Evolutionary conservation across 768 basidiomycete species (phyloP), one percentile per base, ranked within the genome.

Genomic region (Tylopilus felleus): DNA sequence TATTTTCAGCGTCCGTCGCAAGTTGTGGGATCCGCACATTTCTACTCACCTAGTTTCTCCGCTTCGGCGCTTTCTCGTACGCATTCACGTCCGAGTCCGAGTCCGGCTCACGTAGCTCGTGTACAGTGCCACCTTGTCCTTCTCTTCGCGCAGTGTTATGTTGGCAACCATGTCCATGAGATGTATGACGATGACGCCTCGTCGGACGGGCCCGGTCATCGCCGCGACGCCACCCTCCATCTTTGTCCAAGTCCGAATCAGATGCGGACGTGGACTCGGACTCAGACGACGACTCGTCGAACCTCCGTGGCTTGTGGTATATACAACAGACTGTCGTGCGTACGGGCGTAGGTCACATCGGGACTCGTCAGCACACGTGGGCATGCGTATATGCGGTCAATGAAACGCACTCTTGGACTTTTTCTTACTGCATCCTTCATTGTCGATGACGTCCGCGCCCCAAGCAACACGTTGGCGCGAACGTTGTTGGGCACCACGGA

Each of bases 341-440:
- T 31, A 49, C 47, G 43, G 17, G 36, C 14, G 36, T 1, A 9
- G 36, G 36, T 7, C 14, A n/a, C n/a, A 33, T 33, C 29, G 29
- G 35, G 35, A 16, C 35, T 16, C 14, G 16, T 52, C 25, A 52
- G 27, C 17, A 28, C 8, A n/a, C 46, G n/a, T 9, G 13, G 8
- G 23, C 17, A n/a, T 12, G n/a, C 8, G 4, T 9, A 29, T 6
- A 36, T 7, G 4, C 29, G 43, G 14, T 14, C 1, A 16, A 27
- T 5, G 27, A 14, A 8, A 23, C 88, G 58, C 60, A 96, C 95
- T 93, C 74, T 98, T 98, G 27, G 92, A 93, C 58, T 88, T 91
- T 73, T 97, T 96, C 78, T 81, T 85, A 8, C 91, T 92, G 55
- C 85, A 80, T 0, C 86, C 85, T 63, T 98, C 95, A 64, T 98